phyloP scores from a whole-genome alignment of 2,329 filamentous ascomycete species.

The Penicillium palitans region DNA sequence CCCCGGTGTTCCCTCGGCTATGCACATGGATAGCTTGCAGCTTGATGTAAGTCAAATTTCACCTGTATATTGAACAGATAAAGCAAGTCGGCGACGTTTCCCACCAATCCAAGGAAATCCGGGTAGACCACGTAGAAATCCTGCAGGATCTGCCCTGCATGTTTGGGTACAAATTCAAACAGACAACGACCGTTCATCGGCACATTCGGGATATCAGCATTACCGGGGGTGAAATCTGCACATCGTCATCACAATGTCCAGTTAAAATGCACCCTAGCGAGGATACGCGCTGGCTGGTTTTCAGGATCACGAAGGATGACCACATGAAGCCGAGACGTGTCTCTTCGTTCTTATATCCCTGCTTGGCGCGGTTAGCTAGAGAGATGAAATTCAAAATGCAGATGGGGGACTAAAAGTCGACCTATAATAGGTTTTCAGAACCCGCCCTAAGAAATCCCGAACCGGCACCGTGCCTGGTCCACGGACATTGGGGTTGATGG shows the following conservation, averaged over 20 bases:
- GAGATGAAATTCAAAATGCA: neutral
- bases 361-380: neutral
- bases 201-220: neutral
- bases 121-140: neutral
- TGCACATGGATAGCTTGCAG: constrained; percentile 16
- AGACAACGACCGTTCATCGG: neutral
- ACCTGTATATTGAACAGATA: neutral
- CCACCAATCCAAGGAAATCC: neutral
- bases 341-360: neutral
- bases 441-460: neutral
- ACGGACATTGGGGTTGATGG: neutral
- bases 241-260: neutral
- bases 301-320: neutral
- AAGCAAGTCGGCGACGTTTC: neutral
- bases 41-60: neutral
- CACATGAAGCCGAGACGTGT: neutral
- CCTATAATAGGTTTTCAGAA: neutral
- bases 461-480: constrained; percentile 4
- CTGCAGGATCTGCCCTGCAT: neutral
- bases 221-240: neutral
- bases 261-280: neutral
- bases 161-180: neutral
- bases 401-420: neutral
- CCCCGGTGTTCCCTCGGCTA: constrained; percentile 38
- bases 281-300: neutral